A percentile compares a stretch with the other conserved stretches of the same genome.
phyloP scores from a whole-genome alignment of 306 rosid species.

The Neltuma alba region DNA sequence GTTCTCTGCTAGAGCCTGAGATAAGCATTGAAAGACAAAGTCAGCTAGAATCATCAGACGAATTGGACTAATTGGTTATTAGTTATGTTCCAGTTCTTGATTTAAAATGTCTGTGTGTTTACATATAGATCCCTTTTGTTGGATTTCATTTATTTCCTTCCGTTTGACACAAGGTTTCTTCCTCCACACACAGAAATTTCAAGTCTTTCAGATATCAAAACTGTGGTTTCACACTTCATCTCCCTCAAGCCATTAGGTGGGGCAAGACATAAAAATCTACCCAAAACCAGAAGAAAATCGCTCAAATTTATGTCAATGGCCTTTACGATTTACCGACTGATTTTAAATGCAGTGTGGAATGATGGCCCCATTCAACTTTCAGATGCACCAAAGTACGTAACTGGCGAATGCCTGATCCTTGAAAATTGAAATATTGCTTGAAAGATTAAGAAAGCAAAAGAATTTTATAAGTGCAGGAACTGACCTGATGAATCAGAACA shows the following conservation, averaged over 20 bases:
- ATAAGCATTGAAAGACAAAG: constrained; percentile 33
- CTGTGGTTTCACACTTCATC: too few species aligned
- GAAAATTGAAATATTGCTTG: not conserved
- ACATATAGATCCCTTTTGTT: constrained; percentile 2
- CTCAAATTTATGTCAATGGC: not conserved
- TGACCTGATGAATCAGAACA: constrained; percentile 93
- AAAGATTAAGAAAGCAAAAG: constrained; percentile 11
- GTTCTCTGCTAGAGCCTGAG: constrained; percentile 85
- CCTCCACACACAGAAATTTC: too few species aligned
- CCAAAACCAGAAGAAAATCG: not conserved
- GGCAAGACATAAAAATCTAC: not conserved
- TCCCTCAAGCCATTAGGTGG: not conserved
- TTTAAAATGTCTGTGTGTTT: constrained; percentile 1
- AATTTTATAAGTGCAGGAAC: constrained; percentile 8
- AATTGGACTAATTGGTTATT: constrained; percentile 9
- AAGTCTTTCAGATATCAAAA: too few species aligned
- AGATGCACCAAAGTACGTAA: not conserved
- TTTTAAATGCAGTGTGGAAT: not conserved
- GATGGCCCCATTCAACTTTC: not conserved
- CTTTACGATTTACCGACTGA: not conserved
- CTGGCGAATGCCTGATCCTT: not conserved
- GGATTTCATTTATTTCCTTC: not conserved
- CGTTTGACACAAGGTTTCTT: constrained; percentile 7
- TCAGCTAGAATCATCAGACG: constrained; percentile 29
- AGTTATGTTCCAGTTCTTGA: constrained; percentile 10